These are phyloP conservation scores for Leccinum rimulosum DNA, from an alignment of 768 basidiomycete species.

Conservation along the genomic window DNA sequence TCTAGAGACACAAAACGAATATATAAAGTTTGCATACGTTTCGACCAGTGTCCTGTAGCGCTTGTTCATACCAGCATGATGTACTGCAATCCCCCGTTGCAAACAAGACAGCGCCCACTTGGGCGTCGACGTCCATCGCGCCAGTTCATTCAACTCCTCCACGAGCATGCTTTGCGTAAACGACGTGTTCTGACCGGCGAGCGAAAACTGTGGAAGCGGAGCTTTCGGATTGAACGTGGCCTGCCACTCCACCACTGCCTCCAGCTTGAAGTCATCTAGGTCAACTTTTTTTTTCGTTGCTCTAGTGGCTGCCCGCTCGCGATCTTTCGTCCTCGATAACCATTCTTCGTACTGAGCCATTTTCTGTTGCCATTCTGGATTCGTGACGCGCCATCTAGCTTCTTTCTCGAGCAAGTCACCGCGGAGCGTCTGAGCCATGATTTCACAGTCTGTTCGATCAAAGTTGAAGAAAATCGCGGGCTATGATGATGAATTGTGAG, in stretches of 20 bases:
- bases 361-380: constrained; percentile 49
- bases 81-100: constrained; percentile 61
- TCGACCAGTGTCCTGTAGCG: constrained; percentile 56
- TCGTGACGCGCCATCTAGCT: constrained; percentile 44
- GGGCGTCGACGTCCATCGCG: constrained; percentile 31
- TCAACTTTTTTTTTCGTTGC: constrained; percentile 39
- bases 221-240: constrained; percentile 55
- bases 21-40: constrained; percentile 37
- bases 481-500: constrained; percentile 28
- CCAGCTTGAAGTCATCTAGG: constrained; percentile 20
- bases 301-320: constrained; percentile 43
- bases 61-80: constrained; percentile 70
- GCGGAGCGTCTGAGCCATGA: constrained; percentile 43
- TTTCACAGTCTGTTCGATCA: constrained; percentile 57
- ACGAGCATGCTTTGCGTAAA: constrained; percentile 49
- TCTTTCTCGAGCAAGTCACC: constrained; percentile 43
- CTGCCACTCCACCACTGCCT: constrained; percentile 42
- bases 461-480: constrained; percentile 70
- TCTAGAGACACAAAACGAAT: not conserved
- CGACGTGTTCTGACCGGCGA: constrained; percentile 42
- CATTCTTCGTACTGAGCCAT: constrained; percentile 51
- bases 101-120: constrained; percentile 50
- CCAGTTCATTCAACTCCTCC: constrained; percentile 43
- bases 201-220: constrained; percentile 59
- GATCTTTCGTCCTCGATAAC: constrained; percentile 44